These are phyloP conservation scores for Debaryomyces robertsiae DNA, from an alignment of 1,139 yeast species.

Conservation along the genomic window DNA sequence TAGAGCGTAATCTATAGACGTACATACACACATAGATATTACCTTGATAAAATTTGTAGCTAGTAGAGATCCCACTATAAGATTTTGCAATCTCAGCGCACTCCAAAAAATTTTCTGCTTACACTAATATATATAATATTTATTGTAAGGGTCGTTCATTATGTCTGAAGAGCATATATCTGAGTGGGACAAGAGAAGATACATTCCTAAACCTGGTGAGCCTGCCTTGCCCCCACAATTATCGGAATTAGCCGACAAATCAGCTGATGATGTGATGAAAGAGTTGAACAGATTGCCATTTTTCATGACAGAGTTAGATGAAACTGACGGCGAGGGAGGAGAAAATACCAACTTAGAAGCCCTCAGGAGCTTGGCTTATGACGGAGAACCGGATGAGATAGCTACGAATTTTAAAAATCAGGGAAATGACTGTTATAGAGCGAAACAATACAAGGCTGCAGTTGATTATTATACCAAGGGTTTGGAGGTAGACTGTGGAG, in stretches of 20 bases:
- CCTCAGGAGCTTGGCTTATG: conserved; percentile 85
- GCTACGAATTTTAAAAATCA: conserved; percentile 89
- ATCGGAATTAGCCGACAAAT: conserved; percentile 61
- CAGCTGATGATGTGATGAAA: conserved; percentile 74
- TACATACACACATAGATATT: background rate
- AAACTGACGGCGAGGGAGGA: conserved; percentile 75
- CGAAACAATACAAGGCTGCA: conserved; percentile 73
- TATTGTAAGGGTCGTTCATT: background rate
- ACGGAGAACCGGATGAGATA: conserved; percentile 91
- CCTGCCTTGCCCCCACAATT: conserved; percentile 85
- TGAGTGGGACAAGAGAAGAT: conserved; percentile 58
- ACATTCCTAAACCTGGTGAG: conserved; percentile 74
- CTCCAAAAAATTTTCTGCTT: conserved; percentile 6
- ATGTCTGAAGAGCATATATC: conserved; percentile 30
- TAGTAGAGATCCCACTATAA: background rate
- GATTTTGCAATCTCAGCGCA: conserved; percentile 10
- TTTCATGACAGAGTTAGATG: conserved; percentile 89
- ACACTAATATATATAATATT: background rate
- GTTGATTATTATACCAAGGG: conserved; percentile 80
- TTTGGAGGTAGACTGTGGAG: conserved; percentile 66
- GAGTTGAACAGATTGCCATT: conserved; percentile 88
- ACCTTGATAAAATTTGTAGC: conserved; percentile 1
- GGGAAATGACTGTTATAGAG: conserved; percentile 84
- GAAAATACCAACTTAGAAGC: conserved; percentile 82
- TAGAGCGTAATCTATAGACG: background rate